These are phyloP conservation scores for Geranium incanum DNA, from an alignment of 441 rosid genomes.

Conservation along the genomic window DNA sequence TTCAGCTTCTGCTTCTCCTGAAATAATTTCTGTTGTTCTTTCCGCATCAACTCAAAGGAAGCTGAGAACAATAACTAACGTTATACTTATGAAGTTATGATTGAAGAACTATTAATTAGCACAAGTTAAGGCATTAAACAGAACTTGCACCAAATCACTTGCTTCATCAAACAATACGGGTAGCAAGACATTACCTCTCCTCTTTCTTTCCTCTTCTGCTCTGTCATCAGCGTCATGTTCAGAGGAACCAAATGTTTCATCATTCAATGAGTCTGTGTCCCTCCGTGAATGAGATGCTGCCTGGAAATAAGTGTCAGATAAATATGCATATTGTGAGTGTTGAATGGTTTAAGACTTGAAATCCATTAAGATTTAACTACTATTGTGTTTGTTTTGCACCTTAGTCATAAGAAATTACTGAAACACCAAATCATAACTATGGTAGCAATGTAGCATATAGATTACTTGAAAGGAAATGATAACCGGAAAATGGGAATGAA, in stretches of 20 bases:
- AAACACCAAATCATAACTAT: neutral
- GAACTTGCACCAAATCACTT: slow-evolving; percentile 7
- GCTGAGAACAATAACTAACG: slow-evolving; percentile 37
- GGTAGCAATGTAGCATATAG: neutral
- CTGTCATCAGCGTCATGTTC: slow-evolving; percentile 69
- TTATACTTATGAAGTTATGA: slow-evolving; percentile 12
- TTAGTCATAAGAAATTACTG: neutral
- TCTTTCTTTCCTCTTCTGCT: slow-evolving; percentile 93
- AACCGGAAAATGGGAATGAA: neutral
- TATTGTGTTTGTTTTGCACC: neutral
- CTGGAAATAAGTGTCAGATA: slow-evolving; percentile 35
- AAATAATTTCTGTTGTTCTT: slow-evolving; percentile 81
- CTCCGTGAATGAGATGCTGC: slow-evolving; percentile 63
- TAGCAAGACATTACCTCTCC: slow-evolving; percentile 61
- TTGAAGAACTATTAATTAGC: neutral
- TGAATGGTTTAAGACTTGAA: neutral
- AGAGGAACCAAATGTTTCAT: slow-evolving; percentile 95
- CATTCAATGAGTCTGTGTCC: slow-evolving; percentile 66
- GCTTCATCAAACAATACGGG: slow-evolving; percentile 11
- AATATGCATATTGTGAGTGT: neutral
- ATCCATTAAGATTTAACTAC: neutral
- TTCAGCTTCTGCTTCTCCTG: slow-evolving; percentile 72
- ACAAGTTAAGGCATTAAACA: neutral
- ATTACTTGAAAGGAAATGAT: neutral
- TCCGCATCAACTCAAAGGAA: slow-evolving; percentile 91